Percentiles rank a stretch among this genome's conserved stretches.
phyloP scores from a whole-genome alignment of 2,329 filamentous ascomycete species.

The Trichophyton simii region DNA sequence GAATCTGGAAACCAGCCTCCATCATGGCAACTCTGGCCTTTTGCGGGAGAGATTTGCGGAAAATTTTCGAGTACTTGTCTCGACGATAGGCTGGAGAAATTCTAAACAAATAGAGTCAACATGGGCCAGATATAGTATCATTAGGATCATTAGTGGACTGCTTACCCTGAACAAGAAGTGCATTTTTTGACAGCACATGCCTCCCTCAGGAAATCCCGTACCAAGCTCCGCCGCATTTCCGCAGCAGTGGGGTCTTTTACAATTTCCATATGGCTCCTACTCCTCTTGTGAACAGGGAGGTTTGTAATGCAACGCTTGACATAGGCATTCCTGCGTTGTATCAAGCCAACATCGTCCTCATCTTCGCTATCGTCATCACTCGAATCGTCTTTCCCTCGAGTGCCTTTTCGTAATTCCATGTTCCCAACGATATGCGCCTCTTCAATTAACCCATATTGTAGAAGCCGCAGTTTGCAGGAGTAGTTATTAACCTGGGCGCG shows the following conservation, averaged over 20 bases:
- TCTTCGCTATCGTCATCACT: constrained; percentile 56
- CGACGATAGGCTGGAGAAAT: constrained; percentile 77
- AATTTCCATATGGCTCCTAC: constrained; percentile 31
- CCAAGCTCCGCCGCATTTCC: constrained; percentile 60
- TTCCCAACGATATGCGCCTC: constrained; percentile 51
- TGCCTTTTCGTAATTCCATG: constrained; percentile 33
- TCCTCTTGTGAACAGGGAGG: constrained; percentile 38
- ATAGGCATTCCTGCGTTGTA: constrained; percentile 50
- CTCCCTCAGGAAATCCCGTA: constrained; percentile 69
- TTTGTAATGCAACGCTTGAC: constrained; percentile 59
- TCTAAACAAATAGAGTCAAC: constrained; percentile 30
- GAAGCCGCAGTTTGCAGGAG: constrained; percentile 68
- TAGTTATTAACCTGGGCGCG: constrained; percentile 65
- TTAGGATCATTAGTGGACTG: not conserved
- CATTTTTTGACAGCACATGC: constrained; percentile 62
- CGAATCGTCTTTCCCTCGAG: constrained; percentile 38
- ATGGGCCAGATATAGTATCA: not conserved
- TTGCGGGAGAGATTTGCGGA: constrained; percentile 61
- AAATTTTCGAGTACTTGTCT: constrained; percentile 85
- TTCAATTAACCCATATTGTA: constrained; percentile 69
- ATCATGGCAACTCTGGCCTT: constrained; percentile 72
- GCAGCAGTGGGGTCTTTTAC: constrained; percentile 74
- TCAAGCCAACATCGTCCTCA: constrained; percentile 41
- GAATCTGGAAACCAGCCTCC: constrained; percentile 51
- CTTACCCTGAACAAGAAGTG: constrained; percentile 46